Evolutionary conservation across 495 filamentous ascomycete genomes (phyloP), one percentile per base, ranked within the genome.

Genomic region (Cetradonia linearis): DNA sequence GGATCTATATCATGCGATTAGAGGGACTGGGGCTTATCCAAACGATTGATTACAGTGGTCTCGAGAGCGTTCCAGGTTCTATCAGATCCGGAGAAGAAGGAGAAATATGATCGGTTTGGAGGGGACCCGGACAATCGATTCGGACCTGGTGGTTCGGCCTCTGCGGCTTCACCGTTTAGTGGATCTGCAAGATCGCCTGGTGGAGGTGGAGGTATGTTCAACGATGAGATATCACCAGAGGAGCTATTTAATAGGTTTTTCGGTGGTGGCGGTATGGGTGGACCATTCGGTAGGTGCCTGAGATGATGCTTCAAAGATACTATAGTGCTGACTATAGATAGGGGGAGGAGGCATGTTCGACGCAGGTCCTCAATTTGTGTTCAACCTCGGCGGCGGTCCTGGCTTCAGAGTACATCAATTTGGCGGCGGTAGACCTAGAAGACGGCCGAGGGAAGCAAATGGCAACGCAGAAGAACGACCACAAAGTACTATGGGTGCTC

Each of bases 181-280:
- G 86, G 88, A 27, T 82, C 81, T 65, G 75, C 76, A 16, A 73
- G 81, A 34, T 74, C 74, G 7, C 73, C 72, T 31, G 70, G 69
- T 30, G 72, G 73, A 33, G 65, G 71, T 62, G 79, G 81, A 16
- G 68, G 75, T 20, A 83, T 83, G 77, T 93, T 85, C 71, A 89
- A 91, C 27, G 88, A 90, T 40, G 93, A 97, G 68, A 93, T 98
- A 58, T 94, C 88, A 40, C 92, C 93, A 0, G 93, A 98, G 74
- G 93, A 98, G 67, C 77, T 97, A 73, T 97, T 98, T 74, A 84
- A 91, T 69, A 82, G 91, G 63, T 96, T 98, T 77, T 98, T 98
- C 75, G 84, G 85, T 23, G 86, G 84, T n/a, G 83, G 81, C 28
- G 86, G 84, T 53, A 73, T 76, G 70, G 81, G 80, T 31, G 84